Conservation (phyloP, 495 filamentous ascomycete genomes). For the Neurospora sp. region DNA sequence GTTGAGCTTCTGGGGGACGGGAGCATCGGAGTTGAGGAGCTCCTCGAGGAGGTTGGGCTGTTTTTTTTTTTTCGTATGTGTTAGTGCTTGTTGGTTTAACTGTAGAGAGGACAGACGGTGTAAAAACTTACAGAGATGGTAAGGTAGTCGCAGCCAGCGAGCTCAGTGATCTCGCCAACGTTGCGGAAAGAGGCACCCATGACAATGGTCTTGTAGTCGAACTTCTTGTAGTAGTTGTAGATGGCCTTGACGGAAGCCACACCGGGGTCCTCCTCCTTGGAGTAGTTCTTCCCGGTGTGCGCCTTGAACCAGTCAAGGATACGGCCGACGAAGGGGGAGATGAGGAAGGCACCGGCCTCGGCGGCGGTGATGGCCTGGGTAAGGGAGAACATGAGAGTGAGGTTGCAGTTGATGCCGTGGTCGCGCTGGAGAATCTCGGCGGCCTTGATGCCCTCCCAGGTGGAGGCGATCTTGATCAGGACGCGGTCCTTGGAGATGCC, state of each 20-base stretch:
- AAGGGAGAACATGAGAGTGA: constrained; percentile 97
- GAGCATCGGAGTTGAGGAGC: constrained; percentile 65
- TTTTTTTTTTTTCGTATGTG: not conserved
- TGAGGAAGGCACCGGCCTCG: constrained; percentile 95
- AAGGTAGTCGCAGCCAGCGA: constrained; percentile 96
- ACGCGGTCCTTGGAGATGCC: constrained; percentile 90
- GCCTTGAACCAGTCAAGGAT: constrained; percentile 99
- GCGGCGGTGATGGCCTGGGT: constrained; percentile 93
- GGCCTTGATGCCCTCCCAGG: constrained; percentile 97
- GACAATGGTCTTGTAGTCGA: constrained; percentile 95
- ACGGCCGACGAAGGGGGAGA: constrained; percentile 98
- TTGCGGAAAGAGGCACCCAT: constrained; percentile 99
- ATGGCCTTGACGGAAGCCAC: constrained; percentile 92
- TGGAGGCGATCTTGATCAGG: constrained; percentile 82
- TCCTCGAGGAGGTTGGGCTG: constrained; percentile 91
- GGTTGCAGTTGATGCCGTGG: constrained; percentile 93
- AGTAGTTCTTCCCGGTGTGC: constrained; percentile 84
- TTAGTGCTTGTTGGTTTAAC: not conserved
- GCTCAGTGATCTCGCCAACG: constrained; percentile 90
- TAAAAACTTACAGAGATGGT: constrained; percentile 74
- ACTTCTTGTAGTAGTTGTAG: constrained; percentile 99
- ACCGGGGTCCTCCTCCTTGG: constrained; percentile 83
- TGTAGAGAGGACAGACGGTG: not conserved
- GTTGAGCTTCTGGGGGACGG: constrained; percentile 90
- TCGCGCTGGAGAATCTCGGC: constrained; percentile 87